These are phyloP conservation scores for Flaveria brownii DNA, from an alignment of 129 eudicot species.

Conservation along the genomic window DNA sequence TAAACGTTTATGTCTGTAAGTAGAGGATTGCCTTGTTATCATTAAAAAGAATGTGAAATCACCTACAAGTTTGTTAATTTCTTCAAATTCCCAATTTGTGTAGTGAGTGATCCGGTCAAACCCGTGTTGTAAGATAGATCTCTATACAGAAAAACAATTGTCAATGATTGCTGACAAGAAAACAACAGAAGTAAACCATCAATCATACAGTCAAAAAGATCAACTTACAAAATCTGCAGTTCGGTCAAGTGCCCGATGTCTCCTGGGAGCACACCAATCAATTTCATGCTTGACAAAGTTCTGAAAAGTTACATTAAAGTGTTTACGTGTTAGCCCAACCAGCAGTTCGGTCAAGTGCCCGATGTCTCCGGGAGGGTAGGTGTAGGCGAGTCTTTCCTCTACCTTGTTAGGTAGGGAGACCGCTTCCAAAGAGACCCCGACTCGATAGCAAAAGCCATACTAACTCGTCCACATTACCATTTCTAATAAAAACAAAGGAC, in stretches of 20 bases:
- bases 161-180: background rate
- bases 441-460: no score
- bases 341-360: no score
- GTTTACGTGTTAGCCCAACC: background rate
- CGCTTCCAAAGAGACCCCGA: no score
- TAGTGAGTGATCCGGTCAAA: slow-evolving; percentile 69
- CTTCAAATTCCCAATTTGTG: slow-evolving; percentile 56
- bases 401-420: no score
- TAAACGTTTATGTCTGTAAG: background rate
- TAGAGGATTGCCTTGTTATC: background rate
- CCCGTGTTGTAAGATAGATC: slow-evolving; percentile 79
- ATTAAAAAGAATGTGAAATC: background rate
- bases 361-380: no score
- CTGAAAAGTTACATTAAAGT: slow-evolving; percentile 37
- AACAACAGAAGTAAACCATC: background rate
- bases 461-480: no score
- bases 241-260: slow-evolving; percentile 57
- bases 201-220: background rate
- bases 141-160: slow-evolving; percentile 40
- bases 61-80: slow-evolving; percentile 76
- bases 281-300: slow-evolving; percentile 52
- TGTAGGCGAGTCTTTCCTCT: no score
- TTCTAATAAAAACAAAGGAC: background rate
- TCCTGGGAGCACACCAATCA: slow-evolving; percentile 55
- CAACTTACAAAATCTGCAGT: slow-evolving; percentile 60